phyloP scores from a whole-genome alignment of 1,139 yeast species.

The Yamadazyma membranifaciens region DNA sequence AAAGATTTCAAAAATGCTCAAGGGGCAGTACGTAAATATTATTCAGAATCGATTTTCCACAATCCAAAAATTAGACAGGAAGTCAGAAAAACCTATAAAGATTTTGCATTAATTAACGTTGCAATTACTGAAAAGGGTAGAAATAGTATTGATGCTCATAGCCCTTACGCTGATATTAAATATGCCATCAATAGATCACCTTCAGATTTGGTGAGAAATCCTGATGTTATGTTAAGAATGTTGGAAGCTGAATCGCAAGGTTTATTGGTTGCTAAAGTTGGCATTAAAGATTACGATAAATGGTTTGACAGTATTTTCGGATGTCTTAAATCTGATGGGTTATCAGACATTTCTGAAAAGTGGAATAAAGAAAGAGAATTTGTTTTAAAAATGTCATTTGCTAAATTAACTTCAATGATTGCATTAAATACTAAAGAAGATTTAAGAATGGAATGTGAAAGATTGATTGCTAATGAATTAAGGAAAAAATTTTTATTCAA shows the following conservation, averaged over 20 bases:
- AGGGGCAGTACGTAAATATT: constrained; percentile 72
- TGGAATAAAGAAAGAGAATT: constrained; percentile 81
- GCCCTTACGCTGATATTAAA: constrained; percentile 86
- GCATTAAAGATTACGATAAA: constrained; percentile 39
- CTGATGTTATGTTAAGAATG: constrained; percentile 86
- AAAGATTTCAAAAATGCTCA: constrained; percentile 63
- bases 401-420: constrained; percentile 65
- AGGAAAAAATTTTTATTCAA: constrained; percentile 67
- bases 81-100: constrained; percentile 67
- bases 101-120: constrained; percentile 69
- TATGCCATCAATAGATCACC: constrained; percentile 84
- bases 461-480: constrained; percentile 65
- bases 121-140: constrained; percentile 86
- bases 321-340: constrained; percentile 76
- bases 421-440: constrained; percentile 81
- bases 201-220: constrained; percentile 66
- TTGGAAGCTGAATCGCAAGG: constrained; percentile 81
- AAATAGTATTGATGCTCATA: constrained; percentile 71
- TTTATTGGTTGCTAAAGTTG: constrained; percentile 47
- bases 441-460: constrained; percentile 73
- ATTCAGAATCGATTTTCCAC: constrained; percentile 76
- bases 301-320: constrained; percentile 52
- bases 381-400: constrained; percentile 66
- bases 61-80: constrained; percentile 79
- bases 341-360: constrained; percentile 71